Percentiles rank a stretch among this genome's conserved stretches.
Conservation (phyloP, 805 yeast genomes). For the Lachancea waltii region DNA sequence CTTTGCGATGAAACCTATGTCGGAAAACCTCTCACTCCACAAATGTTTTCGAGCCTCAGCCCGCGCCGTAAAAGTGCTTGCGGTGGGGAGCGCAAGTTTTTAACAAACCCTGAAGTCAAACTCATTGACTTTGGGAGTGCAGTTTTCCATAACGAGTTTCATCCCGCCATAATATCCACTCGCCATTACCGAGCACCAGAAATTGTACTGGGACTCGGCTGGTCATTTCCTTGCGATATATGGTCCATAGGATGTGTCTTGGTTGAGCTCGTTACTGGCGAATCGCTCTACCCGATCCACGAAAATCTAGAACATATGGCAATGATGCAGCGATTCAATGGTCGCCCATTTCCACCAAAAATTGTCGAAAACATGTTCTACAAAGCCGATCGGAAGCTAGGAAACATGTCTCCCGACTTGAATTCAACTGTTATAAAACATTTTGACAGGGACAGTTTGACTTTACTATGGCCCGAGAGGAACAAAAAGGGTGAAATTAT, state of each 20-base stretch:
- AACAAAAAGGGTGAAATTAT: slow-evolving; percentile 25
- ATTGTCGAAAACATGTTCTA: slow-evolving; percentile 32
- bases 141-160: slow-evolving; percentile 88
- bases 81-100: slow-evolving; percentile 32
- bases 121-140: slow-evolving; percentile 98
- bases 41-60: slow-evolving; percentile 18
- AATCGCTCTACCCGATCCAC: slow-evolving; percentile 89
- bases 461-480: slow-evolving; percentile 29
- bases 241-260: slow-evolving; percentile 96
- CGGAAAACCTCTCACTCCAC: slow-evolving; percentile 21
- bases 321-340: slow-evolving; percentile 81
- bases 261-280: slow-evolving; percentile 88
- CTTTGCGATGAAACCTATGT: slow-evolving; percentile 33
- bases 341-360: slow-evolving; percentile 40
- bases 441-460: slow-evolving; percentile 20
- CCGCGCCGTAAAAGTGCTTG: slow-evolving; percentile 29
- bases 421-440: slow-evolving; percentile 29
- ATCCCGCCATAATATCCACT: slow-evolving; percentile 85
- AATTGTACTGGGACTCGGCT: slow-evolving; percentile 86
- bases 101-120: slow-evolving; percentile 75
- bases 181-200: slow-evolving; percentile 98
- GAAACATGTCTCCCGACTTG: slow-evolving; percentile 30
- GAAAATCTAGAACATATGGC: slow-evolving; percentile 92
- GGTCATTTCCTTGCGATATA: slow-evolving; percentile 95
- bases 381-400: slow-evolving; percentile 27